Conservation (phyloP, 1,139 yeast species). For the Yamadazyma dendronema region DNA sequence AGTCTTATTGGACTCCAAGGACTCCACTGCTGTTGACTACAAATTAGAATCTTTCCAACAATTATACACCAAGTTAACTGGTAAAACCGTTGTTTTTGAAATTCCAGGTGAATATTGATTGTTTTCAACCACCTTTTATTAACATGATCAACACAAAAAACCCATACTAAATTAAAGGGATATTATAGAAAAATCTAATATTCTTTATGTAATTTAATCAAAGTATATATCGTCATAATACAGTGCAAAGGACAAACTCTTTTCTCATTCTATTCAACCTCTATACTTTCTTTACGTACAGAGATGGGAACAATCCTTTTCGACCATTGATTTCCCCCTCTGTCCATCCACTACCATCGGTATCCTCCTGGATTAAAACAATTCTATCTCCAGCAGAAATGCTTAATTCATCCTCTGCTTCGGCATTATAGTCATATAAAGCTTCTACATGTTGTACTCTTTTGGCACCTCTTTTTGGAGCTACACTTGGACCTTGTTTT, state of each 20-base stretch:
- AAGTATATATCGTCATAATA: slow-evolving; percentile 15
- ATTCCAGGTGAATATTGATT: slow-evolving; percentile 68
- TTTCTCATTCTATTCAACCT: neutral
- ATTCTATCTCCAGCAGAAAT: slow-evolving; percentile 74
- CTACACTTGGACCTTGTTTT: slow-evolving; percentile 63
- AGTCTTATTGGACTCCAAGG: slow-evolving; percentile 98
- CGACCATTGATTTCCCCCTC: slow-evolving; percentile 79
- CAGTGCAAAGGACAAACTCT: slow-evolving; percentile 7
- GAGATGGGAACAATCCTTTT: slow-evolving; percentile 79
- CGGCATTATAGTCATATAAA: slow-evolving; percentile 74
- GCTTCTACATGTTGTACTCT: slow-evolving; percentile 68
- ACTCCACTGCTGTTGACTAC: slow-evolving; percentile 95
- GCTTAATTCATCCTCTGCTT: slow-evolving; percentile 78
- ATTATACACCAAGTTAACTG: slow-evolving; percentile 97
- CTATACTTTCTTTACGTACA: slow-evolving; percentile 53
- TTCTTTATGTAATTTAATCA: slow-evolving; percentile 10
- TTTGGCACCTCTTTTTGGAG: slow-evolving; percentile 79
- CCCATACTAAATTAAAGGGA: slow-evolving; percentile 7
- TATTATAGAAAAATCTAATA: slow-evolving; percentile 4
- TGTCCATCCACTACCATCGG: slow-evolving; percentile 95
- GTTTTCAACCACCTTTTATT: slow-evolving; percentile 2
- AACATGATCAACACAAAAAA: too few relatives aligned
- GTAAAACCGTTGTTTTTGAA: slow-evolving; percentile 99
- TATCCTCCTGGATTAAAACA: slow-evolving; percentile 61
- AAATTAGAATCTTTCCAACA: slow-evolving; percentile 99